These are phyloP conservation scores for Clarireedia paspali DNA, from an alignment of 2,329 filamentous ascomycete genomes.

Conservation along the genomic window DNA sequence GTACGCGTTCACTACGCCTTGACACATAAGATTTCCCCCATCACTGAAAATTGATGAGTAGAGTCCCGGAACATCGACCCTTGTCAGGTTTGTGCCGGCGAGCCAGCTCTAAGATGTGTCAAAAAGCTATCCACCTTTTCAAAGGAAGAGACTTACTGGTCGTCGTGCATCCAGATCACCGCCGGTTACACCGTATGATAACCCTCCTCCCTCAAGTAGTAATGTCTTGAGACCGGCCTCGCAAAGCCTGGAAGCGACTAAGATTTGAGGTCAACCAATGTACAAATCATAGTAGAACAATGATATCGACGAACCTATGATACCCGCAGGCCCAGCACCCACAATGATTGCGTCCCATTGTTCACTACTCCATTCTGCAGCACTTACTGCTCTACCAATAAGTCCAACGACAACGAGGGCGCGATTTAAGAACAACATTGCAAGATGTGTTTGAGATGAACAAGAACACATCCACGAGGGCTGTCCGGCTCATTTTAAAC, in stretches of 20 bases:
- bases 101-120: slow-evolving; percentile 33
- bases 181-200: slow-evolving; percentile 42
- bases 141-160: slow-evolving; percentile 25
- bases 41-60: slow-evolving; percentile 41
- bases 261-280: background rate
- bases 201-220: slow-evolving; percentile 43
- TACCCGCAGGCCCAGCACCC: slow-evolving; percentile 42
- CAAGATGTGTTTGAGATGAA: background rate
- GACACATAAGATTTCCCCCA: slow-evolving; percentile 35
- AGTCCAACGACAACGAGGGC: background rate
- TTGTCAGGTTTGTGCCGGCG: slow-evolving; percentile 37
- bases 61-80: slow-evolving; percentile 46
- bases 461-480: background rate
- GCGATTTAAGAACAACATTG: background rate
- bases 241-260: slow-evolving; percentile 38
- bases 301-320: slow-evolving; percentile 29
- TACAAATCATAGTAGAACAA: background rate
- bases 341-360: slow-evolving; percentile 35
- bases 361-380: slow-evolving; percentile 21
- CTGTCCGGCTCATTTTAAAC: too few species aligned
- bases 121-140: background rate
- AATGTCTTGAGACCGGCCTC: slow-evolving; percentile 44
- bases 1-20: slow-evolving; percentile 35
- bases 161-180: slow-evolving; percentile 33
- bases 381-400: background rate